Conservation (phyloP, 371 early-diverging fungal genomes). For the Mucor irregularis region DNA sequence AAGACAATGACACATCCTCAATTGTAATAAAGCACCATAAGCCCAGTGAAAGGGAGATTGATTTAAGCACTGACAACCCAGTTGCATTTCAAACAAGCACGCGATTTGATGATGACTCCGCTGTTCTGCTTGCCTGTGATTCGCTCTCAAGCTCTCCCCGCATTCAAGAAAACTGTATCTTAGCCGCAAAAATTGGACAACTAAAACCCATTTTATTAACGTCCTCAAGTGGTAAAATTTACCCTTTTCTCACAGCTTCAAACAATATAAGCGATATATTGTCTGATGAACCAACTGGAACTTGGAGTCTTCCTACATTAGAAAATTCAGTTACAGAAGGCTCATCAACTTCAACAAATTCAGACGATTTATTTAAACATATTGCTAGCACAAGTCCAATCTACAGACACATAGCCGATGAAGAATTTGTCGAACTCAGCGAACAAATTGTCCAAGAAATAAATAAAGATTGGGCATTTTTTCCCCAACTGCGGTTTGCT, state of each 20-base stretch:
- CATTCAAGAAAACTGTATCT: conserved; percentile 18
- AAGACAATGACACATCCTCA: conserved; percentile 1
- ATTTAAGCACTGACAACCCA: too few species aligned
- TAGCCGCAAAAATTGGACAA: conserved; percentile 15
- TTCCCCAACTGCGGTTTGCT: too few species aligned
- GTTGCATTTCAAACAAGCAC: too few species aligned
- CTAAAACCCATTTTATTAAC: conserved; percentile 13
- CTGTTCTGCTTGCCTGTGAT: conserved; percentile 13
- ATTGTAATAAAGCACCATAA: too few species aligned
- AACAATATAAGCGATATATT: conserved; percentile 16
- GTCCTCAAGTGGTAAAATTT: conserved; percentile 17
- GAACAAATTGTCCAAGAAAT: conserved; percentile 4
- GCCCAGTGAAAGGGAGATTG: too few species aligned
- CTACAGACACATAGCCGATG: conserved; percentile 12
- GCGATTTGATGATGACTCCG: too few species aligned
- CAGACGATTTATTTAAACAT: conserved; percentile 11
- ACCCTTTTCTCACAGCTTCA: conserved; percentile 18
- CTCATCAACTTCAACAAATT: conserved; percentile 13
- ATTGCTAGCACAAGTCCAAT: conserved; percentile 17
- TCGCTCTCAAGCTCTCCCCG: conserved; percentile 12
- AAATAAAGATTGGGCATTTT: conserved; percentile 13
- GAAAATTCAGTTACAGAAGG: conserved; percentile 9
- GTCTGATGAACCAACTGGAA: conserved; percentile 17
- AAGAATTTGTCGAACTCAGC: conserved; percentile 15
- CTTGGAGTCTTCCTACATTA: conserved; percentile 12